Base-by-base conservation (phyloP, 192 early-diverging fungal genomes). In the Gaertneriomyces sp. region DNA sequence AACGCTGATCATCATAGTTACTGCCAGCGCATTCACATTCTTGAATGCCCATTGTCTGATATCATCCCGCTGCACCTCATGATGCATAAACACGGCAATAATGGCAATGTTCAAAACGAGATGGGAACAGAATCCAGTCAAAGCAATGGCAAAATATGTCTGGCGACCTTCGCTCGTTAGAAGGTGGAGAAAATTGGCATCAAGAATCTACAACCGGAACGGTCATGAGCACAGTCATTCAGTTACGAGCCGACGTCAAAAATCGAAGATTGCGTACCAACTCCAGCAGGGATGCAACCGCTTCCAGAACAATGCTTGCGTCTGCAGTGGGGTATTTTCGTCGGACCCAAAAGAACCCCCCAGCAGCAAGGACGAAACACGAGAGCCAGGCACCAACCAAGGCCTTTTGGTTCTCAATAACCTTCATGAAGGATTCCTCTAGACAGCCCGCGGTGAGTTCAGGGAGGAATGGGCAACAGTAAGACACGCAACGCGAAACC, bases 401-500 rank as follows among this genome's bases (percentile, higher is more conserved):
- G 0, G 47, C 50, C 11, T 53, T 52, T 6, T 64, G 51, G 6
- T 49, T 19, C 20, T 38, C n/a, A n/a, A 64, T 6, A 11, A 64
- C 50, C 14, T 53, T 40, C 2, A 64, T n/a, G 4, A 64, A 11
- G 2, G 62, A n/a, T 8, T 64, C 62, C 62, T 64, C 62, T 64
- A 14, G 6, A 40, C 51, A 9, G 42, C 38, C 45, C 12, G 9
- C 4, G 9, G 33, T 11, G 10, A 7, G 41, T n/a, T 42, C 8
- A 20, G 5, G 33, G 49, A 0, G 62, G 8, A 40, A 51, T 56
- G 49, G 6, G 3, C 3, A 6, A 51, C 49, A 4, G 49, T 51
- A 39, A 8, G 5, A 38, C 4, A 43, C 43, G 7, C 39, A 60
- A 11, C 6, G 44, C 11, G 10, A 45, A 14, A 3, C 11, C 0